A percentile compares a stretch with the other conserved stretches of the same genome.
Evolutionary conservation across 495 filamentous ascomycete genomes (phyloP).

Genomic region (Podospora anserina): DNA sequence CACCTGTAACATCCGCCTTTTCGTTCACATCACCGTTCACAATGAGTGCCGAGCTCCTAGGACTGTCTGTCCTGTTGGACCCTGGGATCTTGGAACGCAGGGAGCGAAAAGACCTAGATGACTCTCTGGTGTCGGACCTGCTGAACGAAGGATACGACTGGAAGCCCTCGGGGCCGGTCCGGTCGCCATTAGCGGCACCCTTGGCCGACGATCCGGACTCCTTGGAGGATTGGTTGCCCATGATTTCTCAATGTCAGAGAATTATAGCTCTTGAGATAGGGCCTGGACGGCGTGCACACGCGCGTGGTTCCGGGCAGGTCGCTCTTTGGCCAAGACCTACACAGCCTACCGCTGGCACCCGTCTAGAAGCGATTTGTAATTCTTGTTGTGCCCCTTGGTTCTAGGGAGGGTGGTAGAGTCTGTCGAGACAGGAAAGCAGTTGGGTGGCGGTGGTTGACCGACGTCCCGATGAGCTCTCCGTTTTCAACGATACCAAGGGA

Average conservation of each 20-base stretch:
- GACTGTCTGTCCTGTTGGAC: conserved; percentile 68
- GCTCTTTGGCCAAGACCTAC: conserved; percentile 37
- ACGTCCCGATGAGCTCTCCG: conserved; percentile 43
- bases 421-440: conserved; percentile 45
- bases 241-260: conserved; percentile 44
- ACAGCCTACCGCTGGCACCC: conserved; percentile 44
- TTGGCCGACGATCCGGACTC: conserved; percentile 49
- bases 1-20: conserved; percentile 70
- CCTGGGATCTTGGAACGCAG: conserved; percentile 60
- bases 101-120: conserved; percentile 81
- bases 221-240: conserved; percentile 95
- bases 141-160: conserved; percentile 88
- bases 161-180: conserved; percentile 42
- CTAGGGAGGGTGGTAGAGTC: conserved; percentile 50
- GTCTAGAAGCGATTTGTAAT: conserved; percentile 31
- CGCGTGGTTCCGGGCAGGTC: conserved; percentile 37
- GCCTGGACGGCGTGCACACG: conserved; percentile 39
- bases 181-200: conserved; percentile 35
- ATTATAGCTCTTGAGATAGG: conserved; percentile 32
- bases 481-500: conserved; percentile 31
- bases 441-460: conserved; percentile 42
- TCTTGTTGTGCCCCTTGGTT: conserved; percentile 23
- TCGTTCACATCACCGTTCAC: conserved; percentile 60
- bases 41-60: conserved; percentile 67
- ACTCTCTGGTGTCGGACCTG: conserved; percentile 93